phyloP scores from a whole-genome alignment of 169 alveolate species.

The Plasmodium malariae region DNA sequence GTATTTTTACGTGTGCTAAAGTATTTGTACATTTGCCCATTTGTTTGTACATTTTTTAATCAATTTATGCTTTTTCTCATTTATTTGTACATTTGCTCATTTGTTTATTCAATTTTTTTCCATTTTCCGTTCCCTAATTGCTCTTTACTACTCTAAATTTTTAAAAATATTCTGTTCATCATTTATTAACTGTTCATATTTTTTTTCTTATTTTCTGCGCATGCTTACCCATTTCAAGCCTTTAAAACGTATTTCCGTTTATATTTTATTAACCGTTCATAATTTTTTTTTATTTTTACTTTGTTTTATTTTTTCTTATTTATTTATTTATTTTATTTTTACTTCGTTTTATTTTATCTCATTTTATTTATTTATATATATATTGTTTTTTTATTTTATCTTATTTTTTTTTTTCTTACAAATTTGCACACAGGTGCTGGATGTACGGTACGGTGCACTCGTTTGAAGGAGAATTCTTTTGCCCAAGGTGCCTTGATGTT shows the following conservation, averaged over 20 bases:
- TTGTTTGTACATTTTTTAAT: neutral
- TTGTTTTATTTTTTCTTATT: too few relatives aligned
- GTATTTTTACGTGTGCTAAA: neutral
- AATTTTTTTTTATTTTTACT: neutral
- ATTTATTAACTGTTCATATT: too few relatives aligned
- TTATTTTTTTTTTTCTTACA: neutral
- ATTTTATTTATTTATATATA: neutral
- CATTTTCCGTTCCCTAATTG: too few relatives aligned
- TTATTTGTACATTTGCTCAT: too few relatives aligned
- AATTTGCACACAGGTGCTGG: conserved; percentile 49
- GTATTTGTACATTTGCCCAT: neutral
- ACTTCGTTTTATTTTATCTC: neutral
- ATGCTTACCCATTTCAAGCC: too few relatives aligned
- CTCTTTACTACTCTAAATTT: too few relatives aligned
- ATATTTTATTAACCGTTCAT: neutral
- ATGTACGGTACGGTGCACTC: conserved; percentile 59
- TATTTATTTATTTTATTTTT: too few relatives aligned
- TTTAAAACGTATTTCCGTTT: neutral
- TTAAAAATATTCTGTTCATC: too few relatives aligned
- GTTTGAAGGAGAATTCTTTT: conserved; percentile 50
- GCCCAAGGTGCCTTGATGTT: conserved; percentile 61
- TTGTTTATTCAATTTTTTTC: too few relatives aligned
- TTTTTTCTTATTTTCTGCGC: too few relatives aligned
- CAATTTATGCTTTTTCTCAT: too few relatives aligned
- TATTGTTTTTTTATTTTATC: neutral